Conservation (phyloP, 345 rosid genomes). For the Heritiera littoralis region DNA sequence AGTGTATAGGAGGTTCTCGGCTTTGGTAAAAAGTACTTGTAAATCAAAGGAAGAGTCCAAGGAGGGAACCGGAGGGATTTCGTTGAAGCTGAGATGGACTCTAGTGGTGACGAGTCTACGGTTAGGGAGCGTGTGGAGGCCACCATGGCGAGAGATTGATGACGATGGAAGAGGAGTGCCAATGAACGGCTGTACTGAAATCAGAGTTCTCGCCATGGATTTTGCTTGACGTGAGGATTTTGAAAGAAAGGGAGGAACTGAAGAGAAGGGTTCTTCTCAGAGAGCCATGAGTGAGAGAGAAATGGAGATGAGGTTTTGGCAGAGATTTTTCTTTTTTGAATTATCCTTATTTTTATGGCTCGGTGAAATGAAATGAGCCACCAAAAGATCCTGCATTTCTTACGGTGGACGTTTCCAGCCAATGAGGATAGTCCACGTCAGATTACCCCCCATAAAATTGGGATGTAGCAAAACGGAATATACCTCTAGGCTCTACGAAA, state of each 20-base stretch:
- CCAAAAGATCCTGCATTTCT: constrained; percentile 10
- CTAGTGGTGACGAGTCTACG: constrained; percentile 59
- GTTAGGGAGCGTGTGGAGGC: constrained; percentile 43
- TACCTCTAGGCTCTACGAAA: not conserved
- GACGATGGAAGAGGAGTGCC: constrained; percentile 52
- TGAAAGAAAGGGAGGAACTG: not conserved
- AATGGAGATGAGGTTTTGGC: constrained; percentile 19
- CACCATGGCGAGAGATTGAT: constrained; percentile 48
- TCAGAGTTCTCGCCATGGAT: constrained; percentile 78
- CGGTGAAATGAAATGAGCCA: constrained; percentile 6
- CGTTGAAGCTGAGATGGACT: constrained; percentile 68
- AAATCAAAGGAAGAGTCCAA: constrained; percentile 53
- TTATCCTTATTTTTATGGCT: constrained; percentile 14
- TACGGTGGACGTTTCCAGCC: not conserved
- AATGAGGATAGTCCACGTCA: not conserved
- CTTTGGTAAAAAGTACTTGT: constrained; percentile 44
- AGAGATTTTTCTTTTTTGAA: not conserved
- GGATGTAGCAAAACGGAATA: not conserved
- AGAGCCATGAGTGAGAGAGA: not conserved
- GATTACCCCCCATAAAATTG: not conserved
- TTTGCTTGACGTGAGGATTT: not conserved
- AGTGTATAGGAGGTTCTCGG: constrained; percentile 78
- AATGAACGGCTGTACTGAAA: constrained; percentile 77
- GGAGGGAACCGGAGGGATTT: constrained; percentile 66
- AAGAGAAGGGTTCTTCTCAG: not conserved